These are phyloP conservation scores for Arthrobotrys musiformis DNA, from an alignment of 2,329 filamentous ascomycete genomes.

Conservation along the genomic window DNA sequence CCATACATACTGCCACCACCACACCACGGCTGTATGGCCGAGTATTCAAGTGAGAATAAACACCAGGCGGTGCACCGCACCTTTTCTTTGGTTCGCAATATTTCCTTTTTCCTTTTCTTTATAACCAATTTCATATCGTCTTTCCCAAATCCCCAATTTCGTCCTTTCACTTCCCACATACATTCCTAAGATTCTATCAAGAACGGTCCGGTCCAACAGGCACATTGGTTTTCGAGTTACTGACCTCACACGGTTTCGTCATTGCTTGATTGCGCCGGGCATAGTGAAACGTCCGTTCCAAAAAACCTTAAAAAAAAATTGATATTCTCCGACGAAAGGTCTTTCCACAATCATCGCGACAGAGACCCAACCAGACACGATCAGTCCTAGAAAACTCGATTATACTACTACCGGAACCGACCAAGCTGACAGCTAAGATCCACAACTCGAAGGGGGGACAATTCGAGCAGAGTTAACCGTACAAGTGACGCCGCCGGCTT, in stretches of 20 bases:
- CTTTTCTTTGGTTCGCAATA: conserved; percentile 30
- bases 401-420: conserved; percentile 12
- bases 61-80: conserved; percentile 54
- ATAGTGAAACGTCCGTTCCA: conserved; percentile 54
- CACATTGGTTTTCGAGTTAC: conserved; percentile 54
- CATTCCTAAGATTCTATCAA: conserved; percentile 22
- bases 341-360: conserved; percentile 42
- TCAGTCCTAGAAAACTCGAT: conserved; percentile 40
- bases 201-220: conserved; percentile 30
- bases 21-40: conserved; percentile 30
- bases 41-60: conserved; percentile 40
- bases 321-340: conserved; percentile 47
- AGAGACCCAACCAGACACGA: conserved; percentile 24
- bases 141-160: conserved; percentile 40
- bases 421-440: conserved; percentile 20
- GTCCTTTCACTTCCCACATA: conserved; percentile 16
- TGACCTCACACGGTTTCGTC: conserved; percentile 55
- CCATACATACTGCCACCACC: conserved; percentile 52
- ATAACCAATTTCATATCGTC: conserved; percentile 29
- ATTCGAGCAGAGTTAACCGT: conserved; percentile 10
- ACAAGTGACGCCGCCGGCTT: conserved; percentile 28
- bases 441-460: conserved; percentile 4
- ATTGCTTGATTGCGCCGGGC: conserved; percentile 51
- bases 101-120: conserved; percentile 38
- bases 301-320: conserved; percentile 38